Percentiles rank a stretch among this genome's conserved stretches.
Conservation (phyloP, 2,329 filamentous ascomycete species). For the Mariannaea elegans region DNA sequence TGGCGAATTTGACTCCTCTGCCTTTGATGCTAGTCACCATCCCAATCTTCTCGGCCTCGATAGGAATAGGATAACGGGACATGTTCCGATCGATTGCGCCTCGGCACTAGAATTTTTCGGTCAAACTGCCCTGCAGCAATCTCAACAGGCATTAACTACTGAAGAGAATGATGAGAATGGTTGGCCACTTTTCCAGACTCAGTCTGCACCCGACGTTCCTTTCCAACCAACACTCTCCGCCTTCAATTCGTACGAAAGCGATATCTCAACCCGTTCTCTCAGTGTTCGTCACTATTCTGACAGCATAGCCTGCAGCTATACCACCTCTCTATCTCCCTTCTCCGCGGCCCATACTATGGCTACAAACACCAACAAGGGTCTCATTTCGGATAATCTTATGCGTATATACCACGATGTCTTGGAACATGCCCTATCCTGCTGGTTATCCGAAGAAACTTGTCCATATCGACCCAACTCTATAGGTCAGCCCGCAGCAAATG, state of each 20-base stretch:
- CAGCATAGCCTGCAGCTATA: conserved; percentile 36
- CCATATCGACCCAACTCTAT: conserved; percentile 51
- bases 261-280: conserved; percentile 36
- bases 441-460: conserved; percentile 62
- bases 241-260: conserved; percentile 42
- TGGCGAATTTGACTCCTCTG: conserved; percentile 34
- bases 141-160: conserved; percentile 27
- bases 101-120: conserved; percentile 31
- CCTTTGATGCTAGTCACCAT: conserved; percentile 37
- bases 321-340: conserved; percentile 39
- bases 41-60: conserved; percentile 34
- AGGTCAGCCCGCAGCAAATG: conserved; percentile 33
- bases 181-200: conserved; percentile 38
- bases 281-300: conserved; percentile 38
- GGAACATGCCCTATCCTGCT: conserved; percentile 62
- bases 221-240: conserved; percentile 40
- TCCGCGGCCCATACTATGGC: conserved; percentile 39
- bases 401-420: conserved; percentile 63
- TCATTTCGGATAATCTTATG: conserved; percentile 42
- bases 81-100: conserved; percentile 34
- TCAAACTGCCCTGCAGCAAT: conserved; percentile 22
- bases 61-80: conserved; percentile 24
- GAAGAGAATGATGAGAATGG: conserved; percentile 39
- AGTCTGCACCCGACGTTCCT: conserved; percentile 33
- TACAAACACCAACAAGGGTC: conserved; percentile 38